A percentile compares a stretch with the other conserved stretches of the same genome.
Evolutionary conservation across 345 rosid genomes (phyloP).

Genomic region (Citrus unshiu): DNA sequence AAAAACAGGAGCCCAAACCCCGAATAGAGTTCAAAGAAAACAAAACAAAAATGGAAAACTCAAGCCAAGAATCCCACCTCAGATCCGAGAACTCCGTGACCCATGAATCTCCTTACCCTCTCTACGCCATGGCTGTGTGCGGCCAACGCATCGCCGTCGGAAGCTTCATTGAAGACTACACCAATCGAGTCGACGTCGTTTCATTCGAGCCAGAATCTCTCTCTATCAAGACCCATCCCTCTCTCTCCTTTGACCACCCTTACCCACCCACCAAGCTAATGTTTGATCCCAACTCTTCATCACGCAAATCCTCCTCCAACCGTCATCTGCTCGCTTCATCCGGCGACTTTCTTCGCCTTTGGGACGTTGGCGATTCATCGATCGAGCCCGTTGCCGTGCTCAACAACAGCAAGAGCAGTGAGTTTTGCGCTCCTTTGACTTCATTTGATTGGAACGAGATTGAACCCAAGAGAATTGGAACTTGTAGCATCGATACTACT

Average conservation of each 20-base stretch:
- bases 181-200: slow-evolving; percentile 78
- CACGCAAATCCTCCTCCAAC: slow-evolving; percentile 20
- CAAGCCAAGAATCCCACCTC: slow-evolving; percentile 70
- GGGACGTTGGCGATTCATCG: slow-evolving; percentile 52
- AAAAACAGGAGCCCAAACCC: neutral
- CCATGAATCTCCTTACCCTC: slow-evolving; percentile 77
- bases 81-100: slow-evolving; percentile 77
- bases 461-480: slow-evolving; percentile 87
- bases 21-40: neutral
- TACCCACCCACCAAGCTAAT: slow-evolving; percentile 83
- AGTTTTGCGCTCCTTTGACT: slow-evolving; percentile 78
- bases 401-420: slow-evolving; percentile 68
- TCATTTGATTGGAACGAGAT: slow-evolving; percentile 97
- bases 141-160: slow-evolving; percentile 73
- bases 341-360: slow-evolving; percentile 74
- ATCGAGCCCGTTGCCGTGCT: slow-evolving; percentile 52
- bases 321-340: slow-evolving; percentile 70
- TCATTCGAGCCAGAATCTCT: slow-evolving; percentile 75
- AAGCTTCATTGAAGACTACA: slow-evolving; percentile 80
- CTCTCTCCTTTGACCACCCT: slow-evolving; percentile 66
- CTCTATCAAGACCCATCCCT: slow-evolving; percentile 47
- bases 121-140: slow-evolving; percentile 84
- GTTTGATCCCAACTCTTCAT: slow-evolving; percentile 50
- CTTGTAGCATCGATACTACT: slow-evolving; percentile 89
- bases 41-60: slow-evolving; percentile 53